Evolutionary conservation across 192 early-diverging fungal genomes (phyloP).

Genomic region (Piromyces finnis): DNA sequence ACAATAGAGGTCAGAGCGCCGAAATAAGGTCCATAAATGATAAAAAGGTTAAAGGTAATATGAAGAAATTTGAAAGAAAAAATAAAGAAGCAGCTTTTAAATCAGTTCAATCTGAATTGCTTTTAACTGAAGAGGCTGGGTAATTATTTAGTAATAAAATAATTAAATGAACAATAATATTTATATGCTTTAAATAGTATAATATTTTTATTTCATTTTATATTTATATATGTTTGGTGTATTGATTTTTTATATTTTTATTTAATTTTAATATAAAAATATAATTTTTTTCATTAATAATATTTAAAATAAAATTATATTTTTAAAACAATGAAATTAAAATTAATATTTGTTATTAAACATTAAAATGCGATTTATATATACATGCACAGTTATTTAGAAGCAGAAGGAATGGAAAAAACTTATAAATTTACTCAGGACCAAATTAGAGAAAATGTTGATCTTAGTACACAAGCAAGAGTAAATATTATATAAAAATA

Average conservation of each 20-base stretch:
- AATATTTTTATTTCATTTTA: no score
- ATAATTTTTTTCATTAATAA: no score
- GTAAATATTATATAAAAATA: conserved; percentile 2
- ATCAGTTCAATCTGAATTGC: conserved; percentile 59
- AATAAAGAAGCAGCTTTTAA: conserved; percentile 44
- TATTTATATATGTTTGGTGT: no score
- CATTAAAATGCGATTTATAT: neutral
- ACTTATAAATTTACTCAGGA: conserved; percentile 61
- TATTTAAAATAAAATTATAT: no score
- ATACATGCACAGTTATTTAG: conserved; percentile 24
- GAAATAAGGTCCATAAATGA: conserved; percentile 9
- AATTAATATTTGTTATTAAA: no score
- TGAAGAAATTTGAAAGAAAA: conserved; percentile 38
- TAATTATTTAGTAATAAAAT: no score
- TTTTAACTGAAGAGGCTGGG: conserved; percentile 59
- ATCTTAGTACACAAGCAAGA: conserved; percentile 54
- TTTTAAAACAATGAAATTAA: no score
- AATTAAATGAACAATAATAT: no score
- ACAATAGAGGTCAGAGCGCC: neutral
- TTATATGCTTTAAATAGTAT: no score
- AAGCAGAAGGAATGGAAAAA: conserved; percentile 75
- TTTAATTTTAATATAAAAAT: no score
- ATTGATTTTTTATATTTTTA: no score
- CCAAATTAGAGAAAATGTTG: conserved; percentile 40
- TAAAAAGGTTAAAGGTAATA: conserved; percentile 47